These are phyloP conservation scores for Eimeria praecox DNA, from an alignment of 169 alveolate genomes.

Conservation along the genomic window DNA sequence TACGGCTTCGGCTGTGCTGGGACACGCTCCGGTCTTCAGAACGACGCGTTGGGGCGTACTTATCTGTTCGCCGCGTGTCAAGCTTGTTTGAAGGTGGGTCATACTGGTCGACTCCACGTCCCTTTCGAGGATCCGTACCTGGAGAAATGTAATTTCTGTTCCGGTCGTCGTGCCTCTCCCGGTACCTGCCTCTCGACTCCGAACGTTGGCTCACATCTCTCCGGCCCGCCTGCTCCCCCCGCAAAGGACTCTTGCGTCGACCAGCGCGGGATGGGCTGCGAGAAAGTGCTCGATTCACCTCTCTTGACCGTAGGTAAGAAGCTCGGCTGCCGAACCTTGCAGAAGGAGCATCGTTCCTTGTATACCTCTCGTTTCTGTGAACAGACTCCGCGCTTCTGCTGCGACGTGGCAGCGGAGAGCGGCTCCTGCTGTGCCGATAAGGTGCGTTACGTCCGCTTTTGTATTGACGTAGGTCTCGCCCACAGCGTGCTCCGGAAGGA, in stretches of 20 bases:
- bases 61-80: slow-evolving; percentile 36
- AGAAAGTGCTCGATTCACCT: slow-evolving; percentile 23
- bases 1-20: slow-evolving; percentile 29
- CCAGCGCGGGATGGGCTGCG: slow-evolving; percentile 67
- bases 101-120: not conserved
- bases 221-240: slow-evolving; percentile 41
- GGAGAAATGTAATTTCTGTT: slow-evolving; percentile 16
- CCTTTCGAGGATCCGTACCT: not conserved
- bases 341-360: slow-evolving; percentile 34
- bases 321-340: slow-evolving; percentile 74
- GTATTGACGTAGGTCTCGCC: slow-evolving; percentile 47
- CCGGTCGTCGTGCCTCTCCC: slow-evolving; percentile 48
- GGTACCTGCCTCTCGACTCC: slow-evolving; percentile 45
- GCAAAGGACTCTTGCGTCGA: slow-evolving; percentile 29
- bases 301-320: slow-evolving; percentile 28
- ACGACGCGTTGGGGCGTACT: not conserved
- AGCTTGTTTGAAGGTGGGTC: not conserved
- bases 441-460: slow-evolving; percentile 30
- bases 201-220: slow-evolving; percentile 24
- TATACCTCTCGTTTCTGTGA: slow-evolving; percentile 18
- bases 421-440: slow-evolving; percentile 67
- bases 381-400: slow-evolving; percentile 59
- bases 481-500: slow-evolving; percentile 44
- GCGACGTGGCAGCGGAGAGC: slow-evolving; percentile 48
- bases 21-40: slow-evolving; percentile 40